Evolutionary conservation across 495 filamentous ascomycete species (phyloP), one percentile per base, ranked within the genome.

Genomic region (Letharia lupina): DNA sequence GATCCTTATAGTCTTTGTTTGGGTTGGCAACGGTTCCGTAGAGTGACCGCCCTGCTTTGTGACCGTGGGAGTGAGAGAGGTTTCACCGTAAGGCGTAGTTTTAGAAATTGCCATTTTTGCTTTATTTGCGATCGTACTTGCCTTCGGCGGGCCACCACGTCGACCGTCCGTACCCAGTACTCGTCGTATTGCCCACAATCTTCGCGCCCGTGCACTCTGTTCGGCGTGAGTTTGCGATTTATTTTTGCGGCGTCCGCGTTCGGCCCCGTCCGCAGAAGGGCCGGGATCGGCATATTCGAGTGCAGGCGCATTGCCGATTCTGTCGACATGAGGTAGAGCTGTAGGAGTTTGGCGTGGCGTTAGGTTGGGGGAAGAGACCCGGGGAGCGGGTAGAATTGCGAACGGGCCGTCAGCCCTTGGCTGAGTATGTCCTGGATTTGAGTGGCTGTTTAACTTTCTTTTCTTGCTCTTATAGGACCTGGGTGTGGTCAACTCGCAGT

Each of bases 161-260:
- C 40, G 63, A 41, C 63, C 63, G 28, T 44, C 47, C 37, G 52
- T 54, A 35, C 63, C 63, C 23, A 44, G 52, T 23, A 54, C 63
- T 59, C 57, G 40, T 41, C 63, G 52, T 47, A 47, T 65, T 4
- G 63, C 63, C 63, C 52, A 65, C 16, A 44, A 40, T 33, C 31
- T 65, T 35, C 40, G 56, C 54, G 41, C 41, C 13, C 52, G 40
- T 59, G 63, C 63, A 33, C 63, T 65, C 0, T 44, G 37, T 56
- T 56, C 41, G 33, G 35, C 41, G 15, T 57, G 10, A 31, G 1
- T 5, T 33, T 28, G n/a, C n/a, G 23, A 9, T 54, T 33, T 33
- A 33, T 2, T 11, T 28, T 28, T 23, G 23, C 48, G 23, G 13
- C 12, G 8, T 28, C 47, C n/a, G 7, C n/a, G 20, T 2, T 48